These are phyloP conservation scores for Theileria sp. DNA, from an alignment of 169 alveolate genomes.

Conservation along the genomic window DNA sequence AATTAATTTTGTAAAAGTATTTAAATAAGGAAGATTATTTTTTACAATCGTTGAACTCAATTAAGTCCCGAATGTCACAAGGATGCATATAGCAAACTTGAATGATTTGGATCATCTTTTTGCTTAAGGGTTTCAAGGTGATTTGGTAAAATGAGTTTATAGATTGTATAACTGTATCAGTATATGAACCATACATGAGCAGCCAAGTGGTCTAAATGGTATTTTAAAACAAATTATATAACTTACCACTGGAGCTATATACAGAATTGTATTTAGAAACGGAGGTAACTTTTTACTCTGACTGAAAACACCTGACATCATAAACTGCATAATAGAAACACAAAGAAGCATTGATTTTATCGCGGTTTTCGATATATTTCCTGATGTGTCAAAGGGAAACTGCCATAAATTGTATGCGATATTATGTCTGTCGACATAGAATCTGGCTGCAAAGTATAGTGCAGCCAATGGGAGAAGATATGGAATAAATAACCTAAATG, in stretches of 20 bases:
- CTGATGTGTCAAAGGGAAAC: conserved; percentile 75
- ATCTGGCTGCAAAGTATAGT: conserved; percentile 70
- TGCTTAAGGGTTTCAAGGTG: conserved; percentile 47
- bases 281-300: conserved; percentile 53
- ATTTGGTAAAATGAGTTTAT: conserved; percentile 28
- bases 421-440: conserved; percentile 75
- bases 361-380: conserved; percentile 71
- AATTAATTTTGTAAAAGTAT: background rate
- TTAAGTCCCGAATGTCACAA: conserved; percentile 58
- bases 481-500: conserved; percentile 62
- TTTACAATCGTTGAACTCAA: conserved; percentile 21
- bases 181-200: conserved; percentile 59
- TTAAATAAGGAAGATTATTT: background rate
- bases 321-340: conserved; percentile 69
- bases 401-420: conserved; percentile 69
- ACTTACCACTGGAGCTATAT: conserved; percentile 68
- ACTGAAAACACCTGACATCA: conserved; percentile 66
- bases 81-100: conserved; percentile 70
- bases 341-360: conserved; percentile 76
- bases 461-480: conserved; percentile 71
- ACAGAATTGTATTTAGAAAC: conserved; percentile 34
- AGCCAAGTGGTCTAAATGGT: conserved; percentile 59
- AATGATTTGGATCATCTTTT: conserved; percentile 53
- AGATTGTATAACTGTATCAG: conserved; percentile 43
- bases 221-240: background rate